phyloP scores from a whole-genome alignment of 2,329 filamentous ascomycete species.

The Gnomoniopsis sp. region DNA sequence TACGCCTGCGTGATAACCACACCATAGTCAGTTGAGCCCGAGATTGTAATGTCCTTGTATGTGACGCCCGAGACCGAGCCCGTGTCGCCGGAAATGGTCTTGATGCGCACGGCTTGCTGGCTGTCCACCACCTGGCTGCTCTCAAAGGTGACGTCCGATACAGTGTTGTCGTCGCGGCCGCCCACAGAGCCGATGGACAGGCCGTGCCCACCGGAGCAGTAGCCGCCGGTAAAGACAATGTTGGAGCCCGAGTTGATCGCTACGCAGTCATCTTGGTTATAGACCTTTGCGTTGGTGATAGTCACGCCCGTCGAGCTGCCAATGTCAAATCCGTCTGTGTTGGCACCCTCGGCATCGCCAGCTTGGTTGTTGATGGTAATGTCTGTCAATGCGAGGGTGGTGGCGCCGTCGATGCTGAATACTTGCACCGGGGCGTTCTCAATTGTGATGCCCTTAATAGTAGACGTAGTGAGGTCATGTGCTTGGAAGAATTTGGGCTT shows the following conservation, averaged over 20 bases:
- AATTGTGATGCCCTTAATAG: slow-evolving; percentile 46
- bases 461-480: slow-evolving; percentile 45
- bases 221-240: slow-evolving; percentile 35
- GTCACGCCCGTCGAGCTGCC: slow-evolving; percentile 42
- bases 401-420: slow-evolving; percentile 42
- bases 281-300: slow-evolving; percentile 47
- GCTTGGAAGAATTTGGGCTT: slow-evolving; percentile 62
- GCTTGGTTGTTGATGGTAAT: slow-evolving; percentile 57
- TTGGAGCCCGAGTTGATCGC: slow-evolving; percentile 52
- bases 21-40: slow-evolving; percentile 2
- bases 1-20: slow-evolving; percentile 4
- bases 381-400: slow-evolving; percentile 40
- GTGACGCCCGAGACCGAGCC: slow-evolving; percentile 1
- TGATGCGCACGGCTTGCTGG: slow-evolving; percentile 46
- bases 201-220: slow-evolving; percentile 49
- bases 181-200: slow-evolving; percentile 56
- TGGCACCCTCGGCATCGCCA: slow-evolving; percentile 41
- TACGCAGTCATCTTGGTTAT: slow-evolving; percentile 59
- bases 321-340: slow-evolving; percentile 54
- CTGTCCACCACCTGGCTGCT: slow-evolving; percentile 49
- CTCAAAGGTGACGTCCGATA: slow-evolving; percentile 49
- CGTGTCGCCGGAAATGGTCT: slow-evolving; percentile 5
- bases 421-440: slow-evolving; percentile 53
- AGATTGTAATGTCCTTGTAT: slow-evolving; percentile 7
- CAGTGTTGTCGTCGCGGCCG: slow-evolving; percentile 50